Evolutionary conservation across 2,329 filamentous ascomycete genomes (phyloP), one percentile per base, ranked within the genome.

Genomic region (Aspergillus sp.): DNA sequence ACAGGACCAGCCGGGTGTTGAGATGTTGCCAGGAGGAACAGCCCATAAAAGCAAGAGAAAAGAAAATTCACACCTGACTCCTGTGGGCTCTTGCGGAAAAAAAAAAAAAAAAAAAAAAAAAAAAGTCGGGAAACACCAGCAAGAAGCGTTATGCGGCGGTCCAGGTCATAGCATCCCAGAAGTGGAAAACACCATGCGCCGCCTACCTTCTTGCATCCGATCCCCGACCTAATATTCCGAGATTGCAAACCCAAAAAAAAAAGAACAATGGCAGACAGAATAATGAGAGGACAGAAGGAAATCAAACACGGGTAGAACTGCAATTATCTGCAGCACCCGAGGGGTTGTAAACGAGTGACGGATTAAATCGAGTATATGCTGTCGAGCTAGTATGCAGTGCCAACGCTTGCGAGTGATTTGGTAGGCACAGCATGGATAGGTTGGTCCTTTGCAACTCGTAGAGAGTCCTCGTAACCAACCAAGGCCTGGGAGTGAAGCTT

Each of bases 401-500:
- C 74, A 22, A 77, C 71, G 63, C 73, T 75, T 41, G 74, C 74
- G 49, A 77, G 73, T 54, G 74, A 72, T 65, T 77, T 76, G n/a
- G 73, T 72, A 11, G 75, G 70, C 68, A 77, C 75, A n/a, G 74
- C 71, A 45, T 77, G 74, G 30, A 77, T 71, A 44, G 74, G 70
- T 57, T 75, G 73, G 46, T 77, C 75, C 63, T 75, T 75, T 56
- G 65, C 66, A 48, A 74, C 70, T 51, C 72, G 71, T 48, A 75
- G 61, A 49, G 73, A 75, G 73, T 97, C 93, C 73, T 97, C 92
- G 71, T 96, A 98, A 75, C 93, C 93, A 65, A 93, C 86, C 34
- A 99, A 87, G 64, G 95, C 93, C 79, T 98, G 93, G 39, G 93
- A 90, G 78, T 98, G 93, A 58, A 97, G 86, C 73, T 96, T 95